phyloP scores from a whole-genome alignment of 164 flowering plant species.

The Magnolia officinalis region DNA sequence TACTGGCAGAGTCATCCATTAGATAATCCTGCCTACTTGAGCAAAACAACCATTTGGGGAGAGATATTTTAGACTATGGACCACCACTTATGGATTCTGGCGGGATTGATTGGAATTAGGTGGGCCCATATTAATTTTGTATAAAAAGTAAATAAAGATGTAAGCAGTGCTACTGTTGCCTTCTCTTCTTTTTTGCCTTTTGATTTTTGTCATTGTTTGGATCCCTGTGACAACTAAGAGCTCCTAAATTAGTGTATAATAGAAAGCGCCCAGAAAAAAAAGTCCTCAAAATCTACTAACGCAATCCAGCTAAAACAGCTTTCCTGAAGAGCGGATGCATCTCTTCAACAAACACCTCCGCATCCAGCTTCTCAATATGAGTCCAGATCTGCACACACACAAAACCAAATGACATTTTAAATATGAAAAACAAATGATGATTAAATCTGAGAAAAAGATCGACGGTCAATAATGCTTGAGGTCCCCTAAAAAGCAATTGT shows the following conservation, averaged over 20 bases:
- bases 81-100: no score
- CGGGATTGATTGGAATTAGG: no score
- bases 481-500: not conserved
- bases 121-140: no score
- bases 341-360: slow-evolving; percentile 59
- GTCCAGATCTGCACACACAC: slow-evolving; percentile 70
- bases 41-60: no score
- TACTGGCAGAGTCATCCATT: not conserved
- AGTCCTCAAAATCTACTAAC: slow-evolving; percentile 21
- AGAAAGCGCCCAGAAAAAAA: not conserved
- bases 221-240: not conserved
- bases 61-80: no score
- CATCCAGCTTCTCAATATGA: slow-evolving; percentile 71
- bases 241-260: not conserved
- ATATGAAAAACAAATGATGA: not conserved
- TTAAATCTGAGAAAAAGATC: not conserved
- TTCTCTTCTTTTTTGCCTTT: not conserved
- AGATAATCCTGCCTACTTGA: not conserved
- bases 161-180: no score
- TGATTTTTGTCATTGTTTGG: not conserved
- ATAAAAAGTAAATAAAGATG: no score
- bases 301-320: slow-evolving; percentile 72
- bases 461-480: not conserved
- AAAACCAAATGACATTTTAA: not conserved
- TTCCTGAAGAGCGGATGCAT: slow-evolving; percentile 60